Percentiles rank a stretch among this genome's conserved stretches.
Evolutionary conservation across 768 basidiomycete genomes (phyloP).

Genomic region (Leccinum olivaceopallidum): DNA sequence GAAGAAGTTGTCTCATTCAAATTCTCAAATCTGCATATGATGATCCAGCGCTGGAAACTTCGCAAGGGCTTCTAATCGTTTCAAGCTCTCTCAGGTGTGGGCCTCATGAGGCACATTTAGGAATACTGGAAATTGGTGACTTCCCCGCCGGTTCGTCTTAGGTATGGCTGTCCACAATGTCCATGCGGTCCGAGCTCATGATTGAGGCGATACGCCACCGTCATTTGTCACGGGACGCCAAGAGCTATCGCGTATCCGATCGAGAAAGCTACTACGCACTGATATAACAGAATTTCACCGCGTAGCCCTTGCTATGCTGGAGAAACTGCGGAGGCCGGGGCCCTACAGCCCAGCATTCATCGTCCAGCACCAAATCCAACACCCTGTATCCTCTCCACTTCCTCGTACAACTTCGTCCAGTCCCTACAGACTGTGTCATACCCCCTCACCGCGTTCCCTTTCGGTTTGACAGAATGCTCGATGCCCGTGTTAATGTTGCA

Average conservation of each 20-base stretch:
- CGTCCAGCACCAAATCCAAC: not conserved
- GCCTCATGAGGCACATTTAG: not conserved
- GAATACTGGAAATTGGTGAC: not conserved
- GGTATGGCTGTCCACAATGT: not conserved
- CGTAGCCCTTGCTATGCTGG: not conserved
- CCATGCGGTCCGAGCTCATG: not conserved
- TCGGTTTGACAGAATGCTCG: conserved; percentile 13
- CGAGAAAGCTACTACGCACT: not conserved
- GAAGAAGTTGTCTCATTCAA: not conserved
- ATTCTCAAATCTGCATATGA: not conserved
- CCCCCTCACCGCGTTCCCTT: conserved; percentile 10
- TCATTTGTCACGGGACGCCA: not conserved
- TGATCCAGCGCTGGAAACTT: not conserved
- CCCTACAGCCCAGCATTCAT: not conserved
- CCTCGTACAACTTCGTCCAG: conserved; percentile 14
- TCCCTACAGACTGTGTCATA: conserved; percentile 15
- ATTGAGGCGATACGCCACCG: not conserved
- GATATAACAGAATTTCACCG: not conserved
- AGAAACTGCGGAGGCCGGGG: too few species aligned
- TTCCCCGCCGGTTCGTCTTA: not conserved
- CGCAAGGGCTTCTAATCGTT: not conserved
- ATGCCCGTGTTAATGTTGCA: conserved; percentile 16
- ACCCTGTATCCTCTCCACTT: conserved; percentile 13
- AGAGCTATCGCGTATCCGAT: not conserved
- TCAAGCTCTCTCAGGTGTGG: not conserved